These are phyloP conservation scores for Leptographium wingfieldii DNA, from an alignment of 2,329 filamentous ascomycete genomes.

Conservation along the genomic window DNA sequence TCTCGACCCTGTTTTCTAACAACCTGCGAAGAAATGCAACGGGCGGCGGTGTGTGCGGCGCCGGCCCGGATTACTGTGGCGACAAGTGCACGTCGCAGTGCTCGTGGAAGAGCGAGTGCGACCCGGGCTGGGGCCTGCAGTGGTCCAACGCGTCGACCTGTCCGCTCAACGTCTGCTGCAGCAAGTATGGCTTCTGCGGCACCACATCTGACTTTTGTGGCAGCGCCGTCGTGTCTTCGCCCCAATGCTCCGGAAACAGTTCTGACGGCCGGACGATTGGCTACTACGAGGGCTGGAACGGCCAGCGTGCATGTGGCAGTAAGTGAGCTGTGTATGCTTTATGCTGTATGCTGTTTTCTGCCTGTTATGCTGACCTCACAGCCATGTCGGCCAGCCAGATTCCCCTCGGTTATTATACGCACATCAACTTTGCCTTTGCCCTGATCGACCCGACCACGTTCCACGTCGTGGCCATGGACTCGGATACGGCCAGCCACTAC, in stretches of 20 bases:
- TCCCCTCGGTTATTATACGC: slow-evolving; percentile 14
- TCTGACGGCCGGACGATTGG: background rate
- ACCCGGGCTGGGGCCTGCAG: too few species aligned
- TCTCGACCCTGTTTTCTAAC: too few species aligned
- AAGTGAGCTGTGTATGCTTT: too few species aligned
- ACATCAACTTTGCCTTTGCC: slow-evolving; percentile 24
- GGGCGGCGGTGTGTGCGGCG: too few species aligned
- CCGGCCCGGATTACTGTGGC: too few species aligned
- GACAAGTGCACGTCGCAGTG: too few species aligned
- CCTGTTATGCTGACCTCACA: background rate
- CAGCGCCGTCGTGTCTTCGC: slow-evolving; percentile 14
- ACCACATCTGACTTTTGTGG: slow-evolving; percentile 18
- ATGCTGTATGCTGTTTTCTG: background rate
- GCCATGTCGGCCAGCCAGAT: background rate
- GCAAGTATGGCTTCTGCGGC: slow-evolving; percentile 21
- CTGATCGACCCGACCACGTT: slow-evolving; percentile 19
- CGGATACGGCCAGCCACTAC: slow-evolving; percentile 13
- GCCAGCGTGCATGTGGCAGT: too few species aligned
- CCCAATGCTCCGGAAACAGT: slow-evolving; percentile 11
- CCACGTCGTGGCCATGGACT: slow-evolving; percentile 6
- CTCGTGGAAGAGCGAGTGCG: too few species aligned
- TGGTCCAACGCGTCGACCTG: too few species aligned
- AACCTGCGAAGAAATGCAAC: too few species aligned
- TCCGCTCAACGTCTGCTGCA: slow-evolving; percentile 19
- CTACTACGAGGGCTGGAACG: background rate